Base-by-base conservation (phyloP, 768 basidiomycete genomes). In the Punctularia strigosozonata region DNA sequence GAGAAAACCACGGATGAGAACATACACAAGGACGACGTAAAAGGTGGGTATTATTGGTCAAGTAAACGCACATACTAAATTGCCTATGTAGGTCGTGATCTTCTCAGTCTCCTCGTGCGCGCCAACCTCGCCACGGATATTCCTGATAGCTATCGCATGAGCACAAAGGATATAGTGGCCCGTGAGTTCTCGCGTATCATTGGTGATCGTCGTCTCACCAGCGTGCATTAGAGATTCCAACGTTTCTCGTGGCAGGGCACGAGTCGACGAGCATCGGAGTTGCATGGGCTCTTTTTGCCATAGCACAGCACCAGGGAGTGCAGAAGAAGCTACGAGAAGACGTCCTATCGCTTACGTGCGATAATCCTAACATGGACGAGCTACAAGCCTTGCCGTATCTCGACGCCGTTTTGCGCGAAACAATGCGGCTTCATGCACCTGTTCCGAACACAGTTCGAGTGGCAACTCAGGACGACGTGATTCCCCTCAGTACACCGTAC, bases 241-340 rank as follows among this genome's bases (percentile, higher is more conserved):
- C 44, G 12, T 46, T 48, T 34, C 25, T 48, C 22, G 31, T 48
- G 8, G 47, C 47, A 7, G 43, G 44, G 6, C 41, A 46, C 32
- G 51, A 53, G 36, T 50, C 52, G 5, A 50, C 49, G 5, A 41
- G 47, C 7, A 46, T 47, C 5, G 43, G 37, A 14, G 39, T 40
- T 1, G 41, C 49, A 12, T 64, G 62, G 60, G 50, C 54, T 7
- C 43, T 63, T 6, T 60, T 57, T 43, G 43, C 50, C 8, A 48
- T 66, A 7, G 44, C 54, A 6, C 44, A 47, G 31, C 31, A 56
- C 40, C 56, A 54, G 2, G 55, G 55, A 2, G 37, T 55, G 10
- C 64, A 66, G 43, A 49, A 48, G 19, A 51, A 53, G 36, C 53
- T 66, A 1, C 52, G 63, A 4, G 52, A 50, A 3, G 64, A 66